Evolutionary conservation across 2,329 filamentous ascomycete species (phyloP).

Genomic region (Ophiosphaerella narmari): DNA sequence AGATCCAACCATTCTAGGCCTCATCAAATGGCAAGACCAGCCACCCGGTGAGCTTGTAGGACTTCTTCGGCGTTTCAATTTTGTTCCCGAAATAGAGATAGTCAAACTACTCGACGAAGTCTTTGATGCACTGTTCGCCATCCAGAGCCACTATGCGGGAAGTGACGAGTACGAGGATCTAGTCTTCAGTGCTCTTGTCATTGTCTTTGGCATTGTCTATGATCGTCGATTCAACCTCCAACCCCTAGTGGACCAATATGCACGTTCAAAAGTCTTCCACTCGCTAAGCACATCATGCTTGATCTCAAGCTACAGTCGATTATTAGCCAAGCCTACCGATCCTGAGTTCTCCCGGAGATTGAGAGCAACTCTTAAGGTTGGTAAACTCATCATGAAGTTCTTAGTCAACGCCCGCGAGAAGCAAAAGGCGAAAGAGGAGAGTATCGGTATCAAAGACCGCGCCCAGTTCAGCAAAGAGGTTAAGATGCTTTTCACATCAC

Average conservation of each 20-base stretch:
- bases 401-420: conserved; percentile 87
- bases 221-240: conserved; percentile 91
- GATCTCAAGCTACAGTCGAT: conserved; percentile 80
- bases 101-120: conserved; percentile 92
- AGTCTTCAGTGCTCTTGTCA: conserved; percentile 87
- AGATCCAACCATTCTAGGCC: conserved; percentile 79
- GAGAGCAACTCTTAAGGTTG: conserved; percentile 92
- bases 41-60: conserved; percentile 72
- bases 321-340: conserved; percentile 82
- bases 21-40: conserved; percentile 84
- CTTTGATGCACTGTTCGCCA: conserved; percentile 87
- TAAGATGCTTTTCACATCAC: conserved; percentile 83
- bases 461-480: conserved; percentile 82
- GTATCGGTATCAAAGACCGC: conserved; percentile 77
- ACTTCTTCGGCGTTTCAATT: conserved; percentile 80
- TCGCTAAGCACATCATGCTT: conserved; percentile 89
- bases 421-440: conserved; percentile 85
- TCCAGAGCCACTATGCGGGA: conserved; percentile 87
- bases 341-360: conserved; percentile 81
- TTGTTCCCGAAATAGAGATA: conserved; percentile 96
- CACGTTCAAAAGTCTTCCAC: conserved; percentile 86
- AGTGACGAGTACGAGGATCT: conserved; percentile 92
- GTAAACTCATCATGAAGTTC: conserved; percentile 89
- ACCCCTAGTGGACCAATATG: conserved; percentile 89
- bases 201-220: conserved; percentile 89